phyloP scores from a whole-genome alignment of 352 stramenopile genomes.

The Phytopythium helicoides region DNA sequence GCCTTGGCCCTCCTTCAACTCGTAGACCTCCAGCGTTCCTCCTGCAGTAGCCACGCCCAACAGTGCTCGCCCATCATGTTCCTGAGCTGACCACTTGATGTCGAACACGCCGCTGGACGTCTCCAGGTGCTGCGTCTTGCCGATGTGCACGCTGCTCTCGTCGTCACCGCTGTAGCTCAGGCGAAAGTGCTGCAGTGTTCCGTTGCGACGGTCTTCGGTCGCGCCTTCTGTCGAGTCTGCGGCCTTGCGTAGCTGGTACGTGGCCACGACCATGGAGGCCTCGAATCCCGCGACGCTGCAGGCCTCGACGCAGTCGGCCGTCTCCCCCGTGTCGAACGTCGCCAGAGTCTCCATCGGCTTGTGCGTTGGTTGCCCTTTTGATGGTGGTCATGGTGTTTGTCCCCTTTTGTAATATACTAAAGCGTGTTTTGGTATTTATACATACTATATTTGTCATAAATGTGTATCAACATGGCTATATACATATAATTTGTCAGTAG shows the following conservation, averaged over 20 bases:
- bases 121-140: slow-evolving; percentile 40
- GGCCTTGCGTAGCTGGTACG: slow-evolving; percentile 82
- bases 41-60: slow-evolving; percentile 61
- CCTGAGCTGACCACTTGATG: slow-evolving; percentile 74
- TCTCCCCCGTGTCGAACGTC: slow-evolving; percentile 75
- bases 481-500: too few relatives aligned
- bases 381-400: too few relatives aligned
- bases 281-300: slow-evolving; percentile 65
- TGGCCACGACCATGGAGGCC: slow-evolving; percentile 66
- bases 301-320: slow-evolving; percentile 82
- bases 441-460: too few relatives aligned
- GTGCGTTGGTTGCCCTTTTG: neutral
- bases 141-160: slow-evolving; percentile 24
- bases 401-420: too few relatives aligned
- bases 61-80: slow-evolving; percentile 46
- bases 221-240: slow-evolving; percentile 10
- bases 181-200: slow-evolving; percentile 68
- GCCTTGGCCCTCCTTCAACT: slow-evolving; percentile 16
- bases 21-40: slow-evolving; percentile 66
- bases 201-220: slow-evolving; percentile 40
- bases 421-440: too few relatives aligned
- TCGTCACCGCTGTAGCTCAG: slow-evolving; percentile 30
- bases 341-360: slow-evolving; percentile 37
- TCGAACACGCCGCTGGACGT: slow-evolving; percentile 77
- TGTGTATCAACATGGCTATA: too few relatives aligned